Conservation (phyloP, 148 eudicot species). For the Salicornia ramosissima region DNA sequence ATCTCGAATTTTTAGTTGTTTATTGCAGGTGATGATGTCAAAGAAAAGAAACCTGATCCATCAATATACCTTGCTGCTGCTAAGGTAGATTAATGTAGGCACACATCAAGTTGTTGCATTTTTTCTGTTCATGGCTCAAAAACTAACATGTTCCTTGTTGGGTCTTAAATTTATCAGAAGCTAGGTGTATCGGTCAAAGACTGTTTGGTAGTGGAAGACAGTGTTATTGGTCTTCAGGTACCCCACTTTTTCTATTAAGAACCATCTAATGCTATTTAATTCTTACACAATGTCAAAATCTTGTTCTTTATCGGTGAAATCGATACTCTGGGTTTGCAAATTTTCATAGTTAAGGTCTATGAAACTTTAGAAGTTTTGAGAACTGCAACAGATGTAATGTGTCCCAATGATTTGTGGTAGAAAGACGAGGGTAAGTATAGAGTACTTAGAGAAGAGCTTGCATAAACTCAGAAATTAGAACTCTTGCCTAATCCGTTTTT, state of each 20-base stretch:
- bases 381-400: neutral
- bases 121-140: neutral
- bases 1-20: conserved; percentile 2
- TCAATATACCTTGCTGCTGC: conserved; percentile 79
- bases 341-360: neutral
- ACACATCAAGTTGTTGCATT: neutral
- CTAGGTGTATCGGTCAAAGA: conserved; percentile 62
- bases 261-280: neutral
- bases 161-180: conserved; percentile 42
- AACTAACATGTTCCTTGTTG: neutral
- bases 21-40: conserved; percentile 87
- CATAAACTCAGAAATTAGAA: neutral
- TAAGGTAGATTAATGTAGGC: conserved; percentile 37
- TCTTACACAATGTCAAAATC: neutral
- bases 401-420: neutral
- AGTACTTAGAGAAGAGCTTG: neutral
- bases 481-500: neutral
- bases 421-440: neutral
- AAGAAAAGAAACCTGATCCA: conserved; percentile 97
- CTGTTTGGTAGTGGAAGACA: conserved; percentile 91
- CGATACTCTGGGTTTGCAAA: neutral
- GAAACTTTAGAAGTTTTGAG: neutral
- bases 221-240: conserved; percentile 97
- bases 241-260: neutral
- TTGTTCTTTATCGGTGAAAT: neutral